phyloP scores from a whole-genome alignment of 2,329 filamentous ascomycete genomes.

The Colletotrichum sp. region DNA sequence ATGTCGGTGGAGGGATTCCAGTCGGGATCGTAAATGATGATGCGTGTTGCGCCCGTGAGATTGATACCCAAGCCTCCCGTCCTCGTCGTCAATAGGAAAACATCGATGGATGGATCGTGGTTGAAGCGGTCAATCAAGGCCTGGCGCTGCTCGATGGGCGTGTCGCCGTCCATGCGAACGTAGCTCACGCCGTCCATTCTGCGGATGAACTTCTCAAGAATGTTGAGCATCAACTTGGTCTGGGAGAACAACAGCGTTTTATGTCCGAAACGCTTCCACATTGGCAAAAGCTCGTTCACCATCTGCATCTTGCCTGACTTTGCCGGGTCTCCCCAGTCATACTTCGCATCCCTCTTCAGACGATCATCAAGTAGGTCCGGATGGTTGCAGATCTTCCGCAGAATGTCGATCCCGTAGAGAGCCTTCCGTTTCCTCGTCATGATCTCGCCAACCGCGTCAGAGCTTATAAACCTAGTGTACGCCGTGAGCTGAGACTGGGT shows the following conservation, averaged over 20 bases:
- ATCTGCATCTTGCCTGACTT: constrained; percentile 97
- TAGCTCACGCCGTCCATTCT: constrained; percentile 74
- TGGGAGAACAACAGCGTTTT: constrained; percentile 95
- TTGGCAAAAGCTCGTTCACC: constrained; percentile 81
- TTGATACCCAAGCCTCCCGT: constrained; percentile 95
- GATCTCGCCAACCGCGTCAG: constrained; percentile 86
- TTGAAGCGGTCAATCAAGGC: constrained; percentile 93
- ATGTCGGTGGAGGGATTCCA: constrained; percentile 98
- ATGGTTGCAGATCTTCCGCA: constrained; percentile 98
- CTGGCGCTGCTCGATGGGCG: constrained; percentile 87
- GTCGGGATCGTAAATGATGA: constrained; percentile 98
- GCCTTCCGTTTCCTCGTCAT: constrained; percentile 76
- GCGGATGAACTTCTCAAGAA: constrained; percentile 82
- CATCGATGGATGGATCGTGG: constrained; percentile 75
- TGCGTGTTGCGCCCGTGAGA: constrained; percentile 89
- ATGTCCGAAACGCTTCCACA: constrained; percentile 90
- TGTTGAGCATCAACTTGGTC: constrained; percentile 93
- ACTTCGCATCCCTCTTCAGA: constrained; percentile 61
- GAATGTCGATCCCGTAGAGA: constrained; percentile 86
- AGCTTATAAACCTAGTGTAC: constrained; percentile 82
- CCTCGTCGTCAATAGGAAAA: constrained; percentile 94
- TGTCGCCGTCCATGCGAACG: constrained; percentile 92
- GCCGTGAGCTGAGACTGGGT: constrained; percentile 78
- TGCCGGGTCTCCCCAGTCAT: constrained; percentile 77
- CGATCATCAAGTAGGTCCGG: constrained; percentile 80